Evolutionary conservation across 345 rosid species (phyloP), one percentile per base, ranked within the genome.

Genomic region (Toxicodendron radicans): DNA sequence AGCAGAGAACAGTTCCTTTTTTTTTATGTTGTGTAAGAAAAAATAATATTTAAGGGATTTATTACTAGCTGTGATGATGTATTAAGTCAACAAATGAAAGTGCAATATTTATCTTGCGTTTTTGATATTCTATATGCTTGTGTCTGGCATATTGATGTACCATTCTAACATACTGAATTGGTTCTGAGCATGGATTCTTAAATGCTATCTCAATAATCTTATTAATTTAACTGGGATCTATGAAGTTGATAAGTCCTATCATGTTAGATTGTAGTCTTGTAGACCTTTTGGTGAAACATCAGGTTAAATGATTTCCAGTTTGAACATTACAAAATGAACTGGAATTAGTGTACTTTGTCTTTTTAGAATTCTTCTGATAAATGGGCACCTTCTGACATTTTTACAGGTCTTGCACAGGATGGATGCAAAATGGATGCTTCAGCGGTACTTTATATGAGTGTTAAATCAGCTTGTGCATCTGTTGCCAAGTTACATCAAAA

Each of bases 341-440:
- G 43, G 2, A 38, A 20, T 38, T 9, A 9, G 10, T 48, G 10
- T 58, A 4, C 24, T n/a, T 38, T 38, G 7, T 38, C 45, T 17
- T 38, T 58, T 27, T 27, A 59, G 43, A 48, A 21, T 61, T 77
- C 21, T 52, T 58, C 72, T 70, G 51, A 20, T 70, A 60, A 59
- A 49, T n/a, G 30, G 5, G 45, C 33, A 41, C 58, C 38, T 58
- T 49, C 52, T 62, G 57, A 64, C 73, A 53, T 75, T 66, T 60
- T 78, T 74, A 74, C 86, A 91, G 97, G 96, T 75, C 96, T 91
- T 81, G 87, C 81, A 18, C 97, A 89, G 82, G 98, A 95, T 71
- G 99, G 99, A 77, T 95, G 98, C 87, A 86, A 78, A 86, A 66
- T 75, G 85, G 87, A 86, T 67, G 99, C 97, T 68, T 95, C 98